Base-by-base conservation (phyloP, 2,329 filamentous ascomycete genomes). In the Phialocephala subalpina region DNA sequence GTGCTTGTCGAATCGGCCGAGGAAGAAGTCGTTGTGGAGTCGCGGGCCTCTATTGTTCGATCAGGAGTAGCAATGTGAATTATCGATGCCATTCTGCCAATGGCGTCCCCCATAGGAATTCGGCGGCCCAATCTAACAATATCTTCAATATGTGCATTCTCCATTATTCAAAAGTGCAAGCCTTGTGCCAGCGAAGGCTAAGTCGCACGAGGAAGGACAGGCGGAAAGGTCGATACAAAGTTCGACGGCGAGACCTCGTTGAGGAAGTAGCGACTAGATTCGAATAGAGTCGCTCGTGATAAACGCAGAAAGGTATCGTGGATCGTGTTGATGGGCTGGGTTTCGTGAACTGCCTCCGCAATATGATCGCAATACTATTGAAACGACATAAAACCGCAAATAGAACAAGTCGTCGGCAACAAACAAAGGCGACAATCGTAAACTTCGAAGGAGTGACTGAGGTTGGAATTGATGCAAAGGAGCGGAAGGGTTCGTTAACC, bases 401-500 rank as follows among this genome's bases (percentile, higher is more conserved):
- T 55, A 60, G 53, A 65, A 47, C 36, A 60, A 35, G 52, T 60
- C 59, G 29, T 53, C 25, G 9, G 16, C 12, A 65, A 63, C 62
- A 59, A 60, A 29, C 40, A 36, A 59, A 55, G 47, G 42, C 61
- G 49, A 58, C 56, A 47, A 62, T 56, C 57, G 38, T 45, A 55
- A 25, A 38, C 9, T 33, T 60, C 58, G 68, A 78, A 78, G 68
- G 78, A 79, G 70, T 67, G 77, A 77, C 76, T 76, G 67, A 63
- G 66, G 73, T 75, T 71, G 71, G 73, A 67, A 66, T n/a, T 12
- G 20, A 25, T 33, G 60, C 63, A 73, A n/a, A 74, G 22, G 81
- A 83, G 77, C 77, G 81, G 79, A 78, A 70, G 42, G 75, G 75
- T 77, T 70, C 47, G 53, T 33, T 67, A 73, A 77, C 73, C 75